A percentile compares a stretch with the other conserved stretches of the same genome.
These are phyloP conservation scores for Daldinia sp. DNA, from an alignment of 2,329 filamentous ascomycete genomes.

Conservation along the genomic window DNA sequence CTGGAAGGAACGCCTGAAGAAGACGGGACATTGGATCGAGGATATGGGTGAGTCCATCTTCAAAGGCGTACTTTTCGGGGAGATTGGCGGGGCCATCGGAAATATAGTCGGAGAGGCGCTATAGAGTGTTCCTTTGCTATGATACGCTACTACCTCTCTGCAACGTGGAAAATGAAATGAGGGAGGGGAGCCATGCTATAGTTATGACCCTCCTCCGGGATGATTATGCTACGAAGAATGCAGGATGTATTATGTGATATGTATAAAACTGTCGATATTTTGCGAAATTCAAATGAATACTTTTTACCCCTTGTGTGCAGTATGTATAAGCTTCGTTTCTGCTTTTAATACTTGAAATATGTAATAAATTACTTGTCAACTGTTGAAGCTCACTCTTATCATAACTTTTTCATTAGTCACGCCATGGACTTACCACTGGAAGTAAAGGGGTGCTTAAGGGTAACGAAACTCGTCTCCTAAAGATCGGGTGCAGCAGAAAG, in stretches of 20 bases:
- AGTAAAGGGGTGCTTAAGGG: too few species aligned
- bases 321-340: not conserved
- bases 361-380: too few species aligned
- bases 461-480: too few species aligned
- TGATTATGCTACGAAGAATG: constrained; percentile 26
- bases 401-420: too few species aligned
- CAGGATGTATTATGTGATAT: constrained; percentile 40
- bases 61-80: constrained; percentile 80
- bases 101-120: constrained; percentile 60
- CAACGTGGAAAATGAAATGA: constrained; percentile 1
- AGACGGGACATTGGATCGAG: constrained; percentile 83
- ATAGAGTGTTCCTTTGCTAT: constrained; percentile 33
- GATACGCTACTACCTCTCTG: not conserved
- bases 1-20: constrained; percentile 77
- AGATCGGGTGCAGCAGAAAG: too few species aligned
- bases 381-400: too few species aligned
- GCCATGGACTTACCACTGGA: too few species aligned
- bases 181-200: not conserved
- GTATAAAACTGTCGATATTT: constrained; percentile 35
- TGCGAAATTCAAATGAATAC: not conserved
- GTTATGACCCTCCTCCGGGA: not conserved
- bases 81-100: constrained; percentile 74
- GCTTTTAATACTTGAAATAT: too few species aligned
- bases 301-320: not conserved
- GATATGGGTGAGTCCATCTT: constrained; percentile 82